Percentiles rank a stretch among this genome's conserved stretches.
These are phyloP conservation scores for Spathaspora arborariae DNA, from an alignment of 805 yeast species.

Conservation along the genomic window DNA sequence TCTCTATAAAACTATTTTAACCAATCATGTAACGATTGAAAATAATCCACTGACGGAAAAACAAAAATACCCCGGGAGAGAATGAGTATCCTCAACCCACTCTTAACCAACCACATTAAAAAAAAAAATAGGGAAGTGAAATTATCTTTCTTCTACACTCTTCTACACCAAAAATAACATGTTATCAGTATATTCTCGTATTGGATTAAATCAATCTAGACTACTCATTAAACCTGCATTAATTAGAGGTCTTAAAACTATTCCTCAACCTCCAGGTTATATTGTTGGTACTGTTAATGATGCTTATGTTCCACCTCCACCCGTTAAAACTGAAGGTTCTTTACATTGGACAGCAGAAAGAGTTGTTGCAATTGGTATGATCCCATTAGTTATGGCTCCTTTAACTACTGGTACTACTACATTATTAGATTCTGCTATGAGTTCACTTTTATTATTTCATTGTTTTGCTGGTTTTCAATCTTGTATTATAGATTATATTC, in stretches of 20 bases:
- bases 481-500: slow-evolving; percentile 77
- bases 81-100: background rate
- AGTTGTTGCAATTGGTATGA: slow-evolving; percentile 52
- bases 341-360: slow-evolving; percentile 74
- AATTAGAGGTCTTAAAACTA: slow-evolving; percentile 41
- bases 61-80: background rate
- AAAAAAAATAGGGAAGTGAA: background rate
- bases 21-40: slow-evolving; percentile 6
- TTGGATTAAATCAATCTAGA: slow-evolving; percentile 20
- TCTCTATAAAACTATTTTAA: background rate
- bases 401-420: slow-evolving; percentile 51
- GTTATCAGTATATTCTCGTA: slow-evolving; percentile 24
- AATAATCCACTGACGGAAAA: slow-evolving; percentile 2
- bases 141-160: background rate
- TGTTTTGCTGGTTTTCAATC: slow-evolving; percentile 69
- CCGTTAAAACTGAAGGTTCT: slow-evolving; percentile 60
- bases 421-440: slow-evolving; percentile 54
- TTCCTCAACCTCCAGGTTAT: slow-evolving; percentile 70
- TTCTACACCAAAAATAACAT: slow-evolving; percentile 7
- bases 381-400: slow-evolving; percentile 64
- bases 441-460: slow-evolving; percentile 57
- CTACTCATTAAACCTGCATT: slow-evolving; percentile 16
- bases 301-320: slow-evolving; percentile 58
- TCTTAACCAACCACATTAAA: background rate
- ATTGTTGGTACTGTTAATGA: slow-evolving; percentile 73